Conservation (phyloP, 352 stramenopile genomes). For the Globisporangium solare region DNA sequence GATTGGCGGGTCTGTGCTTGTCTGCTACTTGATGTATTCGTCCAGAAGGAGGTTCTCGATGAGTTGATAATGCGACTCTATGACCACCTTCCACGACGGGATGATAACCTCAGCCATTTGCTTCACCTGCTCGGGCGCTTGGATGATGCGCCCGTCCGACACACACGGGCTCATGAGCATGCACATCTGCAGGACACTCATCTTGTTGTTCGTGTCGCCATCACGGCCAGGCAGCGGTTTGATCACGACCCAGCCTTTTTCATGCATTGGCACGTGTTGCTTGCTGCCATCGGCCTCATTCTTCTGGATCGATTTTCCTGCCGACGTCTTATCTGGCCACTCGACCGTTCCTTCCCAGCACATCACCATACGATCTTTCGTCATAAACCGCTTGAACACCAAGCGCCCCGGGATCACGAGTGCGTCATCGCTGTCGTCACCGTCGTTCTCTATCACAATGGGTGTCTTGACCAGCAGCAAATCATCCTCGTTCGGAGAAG, state of each 20-base stretch:
- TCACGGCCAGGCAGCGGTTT: constrained; percentile 3
- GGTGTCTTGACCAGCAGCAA: no score
- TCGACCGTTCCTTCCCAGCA: constrained; percentile 11
- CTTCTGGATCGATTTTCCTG: no score
- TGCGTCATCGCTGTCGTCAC: no score
- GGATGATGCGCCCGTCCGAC: constrained; percentile 4
- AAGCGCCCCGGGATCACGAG: no score
- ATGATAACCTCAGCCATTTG: constrained; percentile 5
- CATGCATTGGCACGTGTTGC: neutral
- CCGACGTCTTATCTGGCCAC: constrained; percentile 2
- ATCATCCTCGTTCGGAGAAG: no score
- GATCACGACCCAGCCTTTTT: constrained; percentile 10
- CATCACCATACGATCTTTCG: constrained; percentile 7
- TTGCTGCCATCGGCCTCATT: neutral
- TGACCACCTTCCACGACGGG: constrained; percentile 4
- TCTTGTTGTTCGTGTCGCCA: no score
- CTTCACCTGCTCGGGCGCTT: neutral
- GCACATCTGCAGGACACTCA: constrained; percentile 7
- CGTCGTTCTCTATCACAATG: no score
- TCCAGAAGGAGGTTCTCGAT: constrained; percentile 17
- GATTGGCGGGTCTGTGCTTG: no score
- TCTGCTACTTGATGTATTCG: neutral
- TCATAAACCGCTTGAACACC: constrained; percentile 12
- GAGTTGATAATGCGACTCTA: constrained; percentile 9
- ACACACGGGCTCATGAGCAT: constrained; percentile 4